A percentile compares a stretch with the other conserved stretches of the same genome.
Evolutionary conservation across 768 basidiomycete species (phyloP).

Genomic region (Trametes cingulata): DNA sequence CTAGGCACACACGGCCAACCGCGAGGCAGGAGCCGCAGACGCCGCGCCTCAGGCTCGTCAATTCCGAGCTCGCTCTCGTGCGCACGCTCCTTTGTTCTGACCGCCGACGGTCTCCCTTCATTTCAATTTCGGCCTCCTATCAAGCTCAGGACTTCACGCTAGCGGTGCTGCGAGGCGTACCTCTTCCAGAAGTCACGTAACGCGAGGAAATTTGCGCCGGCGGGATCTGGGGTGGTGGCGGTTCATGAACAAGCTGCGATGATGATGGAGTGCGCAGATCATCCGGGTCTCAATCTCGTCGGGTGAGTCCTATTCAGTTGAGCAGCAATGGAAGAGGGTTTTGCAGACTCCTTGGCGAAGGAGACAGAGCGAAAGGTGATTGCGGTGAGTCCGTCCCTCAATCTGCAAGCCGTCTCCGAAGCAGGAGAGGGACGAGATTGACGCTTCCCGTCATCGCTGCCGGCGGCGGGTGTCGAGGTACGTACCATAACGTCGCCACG

Average conservation of each 20-base stretch:
- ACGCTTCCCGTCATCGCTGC: no score
- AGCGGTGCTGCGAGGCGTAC: neutral
- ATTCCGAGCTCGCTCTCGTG: neutral
- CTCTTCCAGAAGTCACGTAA: neutral
- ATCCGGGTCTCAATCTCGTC: no score
- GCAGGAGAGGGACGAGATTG: no score
- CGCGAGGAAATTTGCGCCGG: neutral
- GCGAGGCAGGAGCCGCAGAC: neutral
- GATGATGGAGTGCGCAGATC: no score
- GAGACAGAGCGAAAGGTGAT: no score
- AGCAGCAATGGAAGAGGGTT: no score
- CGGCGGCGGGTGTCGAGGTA: no score
- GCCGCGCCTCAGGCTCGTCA: neutral
- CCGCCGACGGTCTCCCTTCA: neutral
- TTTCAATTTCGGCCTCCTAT: neutral
- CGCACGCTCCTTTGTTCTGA: neutral
- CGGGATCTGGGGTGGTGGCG: constrained; percentile 1
- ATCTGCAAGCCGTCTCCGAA: no score
- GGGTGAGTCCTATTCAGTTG: neutral
- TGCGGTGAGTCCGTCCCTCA: no score
- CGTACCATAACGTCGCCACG: no score
- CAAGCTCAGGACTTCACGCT: neutral
- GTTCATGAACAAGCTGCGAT: neutral
- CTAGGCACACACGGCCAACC: neutral
- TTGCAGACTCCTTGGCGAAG: no score